Percentiles rank a stretch among this genome's conserved stretches.
phyloP scores from a whole-genome alignment of 345 rosid species.

The Lepidium sativum region DNA sequence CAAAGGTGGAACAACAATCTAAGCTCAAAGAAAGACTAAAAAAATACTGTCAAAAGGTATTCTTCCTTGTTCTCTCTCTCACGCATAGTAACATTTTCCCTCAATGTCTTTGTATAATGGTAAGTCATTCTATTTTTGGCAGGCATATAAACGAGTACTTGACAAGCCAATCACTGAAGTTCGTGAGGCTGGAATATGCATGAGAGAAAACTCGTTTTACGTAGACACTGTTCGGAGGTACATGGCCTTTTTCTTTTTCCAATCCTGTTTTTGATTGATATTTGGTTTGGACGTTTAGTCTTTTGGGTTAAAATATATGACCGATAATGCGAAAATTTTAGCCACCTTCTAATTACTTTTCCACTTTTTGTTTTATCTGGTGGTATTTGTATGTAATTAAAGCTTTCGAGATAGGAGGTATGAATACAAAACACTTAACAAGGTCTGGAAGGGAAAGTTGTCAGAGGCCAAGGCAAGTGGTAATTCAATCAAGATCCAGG shows the following conservation, averaged over 20 bases:
- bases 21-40: too few species aligned
- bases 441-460: constrained; percentile 95
- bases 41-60: too few species aligned
- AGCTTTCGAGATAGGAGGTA: constrained; percentile 99
- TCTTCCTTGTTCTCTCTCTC: too few species aligned
- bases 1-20: too few species aligned
- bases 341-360: constrained; percentile 1
- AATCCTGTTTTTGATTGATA: background rate
- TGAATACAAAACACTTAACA: constrained; percentile 93
- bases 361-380: background rate
- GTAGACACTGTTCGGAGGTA: constrained; percentile 95
- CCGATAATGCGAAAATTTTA: background rate
- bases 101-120: too few species aligned
- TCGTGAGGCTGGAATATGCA: constrained; percentile 97
- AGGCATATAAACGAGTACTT: constrained; percentile 81
- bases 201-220: constrained; percentile 92
- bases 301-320: background rate
- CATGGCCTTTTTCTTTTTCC: constrained; percentile 21
- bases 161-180: constrained; percentile 88
- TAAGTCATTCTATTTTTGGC: constrained; percentile 14
- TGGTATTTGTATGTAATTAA: constrained; percentile 19
- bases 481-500: constrained; percentile 89
- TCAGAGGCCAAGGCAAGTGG: constrained; percentile 95
- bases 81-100: too few species aligned
- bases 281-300: constrained; percentile 1